Percentiles rank a stretch among this genome's conserved stretches.
Evolutionary conservation across 306 rosid genomes (phyloP).

Genomic region (Cucumis cinereus): DNA sequence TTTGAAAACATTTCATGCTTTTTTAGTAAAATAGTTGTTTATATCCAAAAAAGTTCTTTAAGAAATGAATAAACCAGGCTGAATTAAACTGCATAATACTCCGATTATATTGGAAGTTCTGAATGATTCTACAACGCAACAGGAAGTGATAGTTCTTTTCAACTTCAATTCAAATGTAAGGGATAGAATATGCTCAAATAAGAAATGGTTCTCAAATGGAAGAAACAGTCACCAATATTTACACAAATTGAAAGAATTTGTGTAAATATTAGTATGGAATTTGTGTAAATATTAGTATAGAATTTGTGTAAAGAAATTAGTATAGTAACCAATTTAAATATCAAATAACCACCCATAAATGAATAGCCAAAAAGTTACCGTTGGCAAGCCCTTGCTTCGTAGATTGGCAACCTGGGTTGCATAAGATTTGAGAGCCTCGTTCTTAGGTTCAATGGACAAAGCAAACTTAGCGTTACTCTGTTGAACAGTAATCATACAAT

Average conservation of each 20-base stretch:
- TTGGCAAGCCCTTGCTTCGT: conserved; percentile 70
- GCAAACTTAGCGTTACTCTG: conserved; percentile 90
- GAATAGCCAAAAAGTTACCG: conserved; percentile 33
- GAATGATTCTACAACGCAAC: background rate
- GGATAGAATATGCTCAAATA: background rate
- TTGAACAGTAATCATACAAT: conserved; percentile 16
- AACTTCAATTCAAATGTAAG: background rate
- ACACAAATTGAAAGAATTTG: too few relatives aligned
- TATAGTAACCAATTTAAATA: background rate
- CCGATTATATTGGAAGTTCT: background rate
- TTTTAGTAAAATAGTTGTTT: background rate
- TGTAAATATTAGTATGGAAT: too few relatives aligned
- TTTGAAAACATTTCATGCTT: background rate
- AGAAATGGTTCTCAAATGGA: background rate
- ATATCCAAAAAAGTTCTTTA: background rate
- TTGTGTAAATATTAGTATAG: too few relatives aligned
- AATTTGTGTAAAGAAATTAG: background rate
- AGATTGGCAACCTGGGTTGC: conserved; percentile 57
- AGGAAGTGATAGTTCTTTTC: background rate
- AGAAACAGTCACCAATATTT: background rate
- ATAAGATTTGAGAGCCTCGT: conserved; percentile 74
- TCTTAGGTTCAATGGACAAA: conserved; percentile 69
- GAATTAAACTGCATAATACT: background rate
- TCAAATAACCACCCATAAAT: background rate
- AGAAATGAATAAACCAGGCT: background rate